Evolutionary conservation across 129 eudicot genomes (phyloP), one percentile per base, ranked within the genome.

Genomic region (Cynara cardunculus): DNA sequence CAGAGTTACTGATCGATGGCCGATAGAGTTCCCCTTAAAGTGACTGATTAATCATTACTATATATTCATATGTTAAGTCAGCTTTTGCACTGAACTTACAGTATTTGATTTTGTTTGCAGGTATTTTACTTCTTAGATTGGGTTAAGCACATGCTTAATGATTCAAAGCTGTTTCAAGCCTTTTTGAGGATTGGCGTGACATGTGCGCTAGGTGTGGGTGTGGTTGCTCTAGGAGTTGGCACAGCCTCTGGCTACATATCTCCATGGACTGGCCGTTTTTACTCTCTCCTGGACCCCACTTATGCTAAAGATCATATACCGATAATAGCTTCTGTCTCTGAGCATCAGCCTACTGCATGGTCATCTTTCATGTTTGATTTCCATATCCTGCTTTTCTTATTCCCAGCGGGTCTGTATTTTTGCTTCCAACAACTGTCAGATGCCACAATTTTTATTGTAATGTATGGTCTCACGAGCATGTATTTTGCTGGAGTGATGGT

Each of bases 301-400:
- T 94, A 94, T 79, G 98, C 98, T 24, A 94, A 94, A 86, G 97
- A 91, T 82, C 97, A 94, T 75, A 90, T 94, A 22, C 98, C 98
- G n/a, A 94, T 94, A 8, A 94, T 94, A 73, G 98, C 98, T 25
- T 94, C 98, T 5, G 97, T 94, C 22, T 94, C 98, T 77, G 97
- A 94, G 84, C 98, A 94, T 86, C 96, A 94, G 73, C 98, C 98
- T 19, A 91, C 98, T 18, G 97, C 98, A 61, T 94, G 98, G 98
- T 91, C 97, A 18, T 94, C 98, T 5, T 94, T 94, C 93, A 94
- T 94, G 98, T 94, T 94, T 72, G 98, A 94, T 83, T 94, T 91
- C 81, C 98, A 91, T 81, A 92, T 94, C 71, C 80, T 94, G 80
- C 91, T 93, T 31, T 71, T 91, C 76, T 89, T 93, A 25, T 91